Base-by-base conservation (phyloP, 345 rosid species). In the Odontarrhena argentea region DNA sequence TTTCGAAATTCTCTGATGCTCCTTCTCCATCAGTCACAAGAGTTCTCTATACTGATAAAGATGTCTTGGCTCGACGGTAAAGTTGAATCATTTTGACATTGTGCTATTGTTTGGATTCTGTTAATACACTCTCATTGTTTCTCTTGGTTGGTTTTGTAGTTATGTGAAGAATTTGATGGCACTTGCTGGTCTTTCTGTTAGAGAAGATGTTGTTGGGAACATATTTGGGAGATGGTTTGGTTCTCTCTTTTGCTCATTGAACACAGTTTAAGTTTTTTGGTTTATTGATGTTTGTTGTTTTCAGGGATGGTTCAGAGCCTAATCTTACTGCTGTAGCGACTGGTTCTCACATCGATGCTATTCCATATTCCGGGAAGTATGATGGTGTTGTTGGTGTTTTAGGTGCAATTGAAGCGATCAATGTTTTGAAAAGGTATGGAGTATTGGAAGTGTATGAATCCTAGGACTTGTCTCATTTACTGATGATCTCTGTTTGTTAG, bases 321-420 rank as follows among this genome's bases (percentile, higher is more conserved):
- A 77, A 74, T 76, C 97, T 86, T 38, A 53, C 87, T 70, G 77
- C 90, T 5, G 84, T 89, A 52, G 98, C 92, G 7, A 87, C 97
- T 30, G 98, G 97, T 73, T 93, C 98, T 74, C 97, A 93, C 37
- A 86, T 85, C 5, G 98, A 93, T 85, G 98, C 98, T 69, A 93
- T 93, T 77, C 98, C 98, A 2, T 89, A 85, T 80, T 89, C 97
- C 0, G 98, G 98, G 44, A 93, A 89, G 77, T 93, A 82, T 74
- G 98, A 93, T 76, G 97, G 98, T 14, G 98, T 89, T 43, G 93
- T 89, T 28, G 98, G 98, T 79, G 97, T 93, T 80, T 77, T 93
- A 67, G 97, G 98, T 72, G 98, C 98, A 36, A 80, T 92, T 38
- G 98, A 92, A 84, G 94, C 96, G 70, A 84, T 89, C 69, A 93